Evolutionary conservation across 129 eudicot genomes (phyloP).

Genomic region (Cynara cardunculus): DNA sequence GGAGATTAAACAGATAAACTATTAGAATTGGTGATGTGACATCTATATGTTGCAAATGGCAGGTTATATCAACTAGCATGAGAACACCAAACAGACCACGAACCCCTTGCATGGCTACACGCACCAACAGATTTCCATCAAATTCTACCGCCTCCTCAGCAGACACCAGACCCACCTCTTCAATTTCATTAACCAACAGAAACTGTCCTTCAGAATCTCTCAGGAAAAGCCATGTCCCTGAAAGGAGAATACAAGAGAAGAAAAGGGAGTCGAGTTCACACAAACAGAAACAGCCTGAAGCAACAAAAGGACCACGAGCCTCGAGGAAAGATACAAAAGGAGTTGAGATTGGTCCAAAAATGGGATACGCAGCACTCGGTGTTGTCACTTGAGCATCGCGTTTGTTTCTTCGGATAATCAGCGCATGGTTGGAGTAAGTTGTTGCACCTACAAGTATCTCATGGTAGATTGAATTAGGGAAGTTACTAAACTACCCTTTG

Average conservation of each 20-base stretch:
- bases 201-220: slow-evolving; percentile 22
- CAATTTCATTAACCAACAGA: slow-evolving; percentile 26
- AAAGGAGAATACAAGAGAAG: slow-evolving; percentile 17
- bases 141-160: slow-evolving; percentile 24
- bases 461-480: slow-evolving; percentile 4
- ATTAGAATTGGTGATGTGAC: neutral
- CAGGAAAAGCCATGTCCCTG: neutral
- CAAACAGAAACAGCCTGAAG: slow-evolving; percentile 12
- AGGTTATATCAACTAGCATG: slow-evolving; percentile 31
- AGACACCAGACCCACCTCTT: slow-evolving; percentile 26
- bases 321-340: slow-evolving; percentile 28
- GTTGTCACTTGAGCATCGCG: slow-evolving; percentile 32
- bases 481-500: slow-evolving; percentile 21
- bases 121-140: slow-evolving; percentile 12
- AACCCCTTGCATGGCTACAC: slow-evolving; percentile 23
- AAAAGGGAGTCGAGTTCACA: slow-evolving; percentile 17
- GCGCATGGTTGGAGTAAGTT: neutral
- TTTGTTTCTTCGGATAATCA: neutral
- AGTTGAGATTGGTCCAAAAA: slow-evolving; percentile 24
- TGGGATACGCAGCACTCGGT: slow-evolving; percentile 39
- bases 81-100: slow-evolving; percentile 29
- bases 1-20: neutral
- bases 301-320: slow-evolving; percentile 20
- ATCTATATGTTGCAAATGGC: neutral
- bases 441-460: neutral